phyloP scores from a whole-genome alignment of 371 early-diverging fungal genomes.

The Gilbertella persicaria region DNA sequence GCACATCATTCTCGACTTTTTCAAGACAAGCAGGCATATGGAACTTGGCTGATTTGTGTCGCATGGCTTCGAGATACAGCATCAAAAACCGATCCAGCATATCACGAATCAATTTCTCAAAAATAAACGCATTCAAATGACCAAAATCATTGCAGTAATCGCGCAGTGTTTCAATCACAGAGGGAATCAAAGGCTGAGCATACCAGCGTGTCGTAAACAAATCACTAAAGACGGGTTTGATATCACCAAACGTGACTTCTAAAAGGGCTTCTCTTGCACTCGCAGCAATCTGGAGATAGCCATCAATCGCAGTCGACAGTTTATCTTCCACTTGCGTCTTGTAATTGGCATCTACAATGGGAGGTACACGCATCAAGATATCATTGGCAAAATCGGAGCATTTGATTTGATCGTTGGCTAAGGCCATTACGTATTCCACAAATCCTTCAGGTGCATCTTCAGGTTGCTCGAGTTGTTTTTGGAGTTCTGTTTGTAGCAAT shows the following conservation, averaged over 20 bases:
- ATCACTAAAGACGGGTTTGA: conserved; percentile 69
- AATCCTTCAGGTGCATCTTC: conserved; percentile 76
- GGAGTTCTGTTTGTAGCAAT: conserved; percentile 71
- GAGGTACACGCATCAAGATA: conserved; percentile 67
- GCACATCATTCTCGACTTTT: conserved; percentile 69
- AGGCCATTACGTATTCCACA: conserved; percentile 91
- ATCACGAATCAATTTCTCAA: conserved; percentile 81
- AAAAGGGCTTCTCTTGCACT: conserved; percentile 71
- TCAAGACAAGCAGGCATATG: conserved; percentile 60
- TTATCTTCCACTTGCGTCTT: conserved; percentile 61
- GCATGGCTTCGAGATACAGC: conserved; percentile 81
- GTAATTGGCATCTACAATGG: conserved; percentile 69
- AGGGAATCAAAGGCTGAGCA: conserved; percentile 76
- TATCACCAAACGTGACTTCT: conserved; percentile 83
- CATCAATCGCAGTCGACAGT: conserved; percentile 70
- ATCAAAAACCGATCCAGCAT: conserved; percentile 83
- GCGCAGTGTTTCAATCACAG: conserved; percentile 84
- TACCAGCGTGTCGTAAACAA: conserved; percentile 90
- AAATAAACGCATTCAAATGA: conserved; percentile 85
- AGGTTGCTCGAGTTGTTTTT: conserved; percentile 72
- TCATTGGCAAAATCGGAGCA: conserved; percentile 88
- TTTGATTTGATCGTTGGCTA: conserved; percentile 90
- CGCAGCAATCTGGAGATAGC: conserved; percentile 81
- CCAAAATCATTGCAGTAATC: conserved; percentile 89
- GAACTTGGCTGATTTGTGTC: conserved; percentile 78